phyloP scores from a whole-genome alignment of 1,284 basidiomycete genomes.

The Marasmius tenuissimus region DNA sequence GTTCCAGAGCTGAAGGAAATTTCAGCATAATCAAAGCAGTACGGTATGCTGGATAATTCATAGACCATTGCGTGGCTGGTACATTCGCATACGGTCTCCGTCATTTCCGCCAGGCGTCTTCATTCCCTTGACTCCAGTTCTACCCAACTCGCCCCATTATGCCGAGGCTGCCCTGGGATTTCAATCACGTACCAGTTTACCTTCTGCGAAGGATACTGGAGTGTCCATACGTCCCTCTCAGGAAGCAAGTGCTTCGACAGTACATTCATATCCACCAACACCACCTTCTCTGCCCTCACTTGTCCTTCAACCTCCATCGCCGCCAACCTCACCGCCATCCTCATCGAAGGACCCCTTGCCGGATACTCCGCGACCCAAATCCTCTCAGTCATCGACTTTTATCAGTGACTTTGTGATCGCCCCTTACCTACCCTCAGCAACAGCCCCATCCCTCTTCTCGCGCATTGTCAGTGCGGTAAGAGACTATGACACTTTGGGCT shows the following conservation, averaged over 20 bases:
- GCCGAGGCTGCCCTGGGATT: slow-evolving; percentile 63
- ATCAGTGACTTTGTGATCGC: slow-evolving; percentile 64
- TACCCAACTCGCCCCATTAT: slow-evolving; percentile 53
- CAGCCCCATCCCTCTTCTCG: slow-evolving; percentile 48
- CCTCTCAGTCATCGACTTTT: slow-evolving; percentile 18
- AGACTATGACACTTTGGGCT: slow-evolving; percentile 56
- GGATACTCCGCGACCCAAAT: background rate
- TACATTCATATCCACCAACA: slow-evolving; percentile 71
- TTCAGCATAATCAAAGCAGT: slow-evolving; percentile 52
- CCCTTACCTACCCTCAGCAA: slow-evolving; percentile 45
- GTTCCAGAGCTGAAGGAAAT: background rate
- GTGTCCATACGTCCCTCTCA: slow-evolving; percentile 30
- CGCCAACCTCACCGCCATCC: slow-evolving; percentile 36
- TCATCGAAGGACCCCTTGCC: slow-evolving; percentile 29
- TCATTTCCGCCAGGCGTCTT: slow-evolving; percentile 62
- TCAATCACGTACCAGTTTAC: slow-evolving; percentile 54
- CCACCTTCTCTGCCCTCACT: slow-evolving; percentile 41
- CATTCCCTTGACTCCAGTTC: slow-evolving; percentile 62
- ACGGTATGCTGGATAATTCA: slow-evolving; percentile 72
- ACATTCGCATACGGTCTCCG: slow-evolving; percentile 70
- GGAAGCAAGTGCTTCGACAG: slow-evolving; percentile 32
- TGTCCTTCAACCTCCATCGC: slow-evolving; percentile 41
- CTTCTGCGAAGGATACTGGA: slow-evolving; percentile 18
- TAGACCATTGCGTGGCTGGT: slow-evolving; percentile 76
- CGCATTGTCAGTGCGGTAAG: slow-evolving; percentile 57